Evolutionary conservation across 805 yeast species (phyloP).

Genomic region (Saturnispora diversa): DNA sequence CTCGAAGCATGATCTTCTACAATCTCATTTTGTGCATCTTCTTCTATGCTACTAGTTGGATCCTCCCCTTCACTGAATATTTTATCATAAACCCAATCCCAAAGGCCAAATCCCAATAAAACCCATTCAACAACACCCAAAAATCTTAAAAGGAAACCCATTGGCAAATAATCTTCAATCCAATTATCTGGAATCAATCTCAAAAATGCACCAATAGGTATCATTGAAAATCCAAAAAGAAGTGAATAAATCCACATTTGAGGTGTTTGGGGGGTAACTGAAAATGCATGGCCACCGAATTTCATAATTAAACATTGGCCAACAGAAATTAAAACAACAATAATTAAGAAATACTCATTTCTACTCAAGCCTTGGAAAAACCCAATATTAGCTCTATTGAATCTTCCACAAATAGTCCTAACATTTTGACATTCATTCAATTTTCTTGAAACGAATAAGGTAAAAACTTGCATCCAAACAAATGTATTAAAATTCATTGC

Average conservation of each 20-base stretch:
- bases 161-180: slow-evolving; percentile 62
- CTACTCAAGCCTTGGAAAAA: slow-evolving; percentile 75
- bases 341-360: slow-evolving; percentile 73
- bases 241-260: slow-evolving; percentile 88
- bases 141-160: slow-evolving; percentile 23
- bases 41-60: background rate
- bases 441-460: slow-evolving; percentile 82
- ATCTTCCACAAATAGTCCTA: slow-evolving; percentile 59
- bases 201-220: slow-evolving; percentile 72
- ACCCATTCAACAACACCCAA: slow-evolving; percentile 16
- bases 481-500: slow-evolving; percentile 92
- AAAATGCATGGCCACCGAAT: slow-evolving; percentile 95
- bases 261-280: slow-evolving; percentile 69
- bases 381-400: slow-evolving; percentile 60
- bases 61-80: background rate
- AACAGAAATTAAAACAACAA: slow-evolving; percentile 68
- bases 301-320: slow-evolving; percentile 87
- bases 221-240: slow-evolving; percentile 67
- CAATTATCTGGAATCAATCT: slow-evolving; percentile 79
- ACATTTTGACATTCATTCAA: slow-evolving; percentile 58
- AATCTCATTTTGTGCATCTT: background rate
- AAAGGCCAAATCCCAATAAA: slow-evolving; percentile 16
- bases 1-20: background rate
- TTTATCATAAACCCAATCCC: background rate
- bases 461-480: slow-evolving; percentile 97